Evolutionary conservation across 495 filamentous ascomycete genomes (phyloP), one percentile per base, ranked within the genome.

Genomic region (Lindgomyces ingoldianus): DNA sequence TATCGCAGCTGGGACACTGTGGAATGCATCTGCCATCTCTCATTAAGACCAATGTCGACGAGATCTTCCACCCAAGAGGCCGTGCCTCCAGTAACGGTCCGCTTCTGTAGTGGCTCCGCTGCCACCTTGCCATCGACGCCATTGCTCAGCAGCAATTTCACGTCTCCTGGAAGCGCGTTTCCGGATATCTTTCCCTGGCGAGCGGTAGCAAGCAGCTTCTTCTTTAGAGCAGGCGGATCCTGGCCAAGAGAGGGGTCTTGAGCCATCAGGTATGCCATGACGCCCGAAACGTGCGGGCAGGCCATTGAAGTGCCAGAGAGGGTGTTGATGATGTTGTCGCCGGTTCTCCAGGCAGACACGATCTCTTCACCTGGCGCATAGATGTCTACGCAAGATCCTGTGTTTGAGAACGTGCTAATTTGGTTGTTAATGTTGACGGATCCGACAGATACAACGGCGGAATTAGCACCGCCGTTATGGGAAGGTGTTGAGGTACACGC

Each of bases 211-310:
- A 65, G 57, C 22, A 82, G 63, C 48, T 69, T 72, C 19, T 64
- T 56, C 68, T 82, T 83, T 70, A 83, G 75, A 0, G 68, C 70
- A 42, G 59, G 45, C 1, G 81, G 76, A 64, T 76, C 51, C 9
- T 62, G 64, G 8, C 69, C 72, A 4, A 82, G 73, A 12, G 45
- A 29, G 22, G 59, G 16, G 39, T 67, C 68, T 26, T 59, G 60
- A 0, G 68, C 74, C 57, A 83, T 77, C 10, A 77, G 56, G 57
- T 79, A 80, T 1, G 81, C 81, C 65, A 83, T 79, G n/a, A 83
- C 68, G 29, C 81, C 81, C 16, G 78, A 74, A 48, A 83, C 79
- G 50, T 81, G 80, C 36, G 81, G 81, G 48, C 70, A 73, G 30
- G 79, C 73, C 75, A 80, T 80, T 18, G 69, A 73, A 19, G 77